These are phyloP conservation scores for Globisporangium nunn DNA, from an alignment of 352 stramenopile genomes.

Conservation along the genomic window DNA sequence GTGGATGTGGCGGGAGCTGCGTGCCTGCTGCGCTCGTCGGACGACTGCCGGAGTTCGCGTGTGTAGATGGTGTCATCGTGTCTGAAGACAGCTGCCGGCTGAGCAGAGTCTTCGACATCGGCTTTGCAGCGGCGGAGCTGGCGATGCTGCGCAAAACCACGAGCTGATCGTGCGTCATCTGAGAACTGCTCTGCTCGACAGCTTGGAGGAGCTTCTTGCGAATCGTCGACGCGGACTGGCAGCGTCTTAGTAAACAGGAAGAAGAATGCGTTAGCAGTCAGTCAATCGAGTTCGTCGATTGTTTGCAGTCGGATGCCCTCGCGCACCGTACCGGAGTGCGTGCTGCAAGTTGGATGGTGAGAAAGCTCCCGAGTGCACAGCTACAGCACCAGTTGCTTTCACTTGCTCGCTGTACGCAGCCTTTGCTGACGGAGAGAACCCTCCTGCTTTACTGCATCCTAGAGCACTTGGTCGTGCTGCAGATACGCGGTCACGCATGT, in stretches of 20 bases:
- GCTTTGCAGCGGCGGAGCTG: constrained; percentile 12
- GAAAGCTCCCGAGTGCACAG: constrained; percentile 3
- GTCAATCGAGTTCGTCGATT: neutral
- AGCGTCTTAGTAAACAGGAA: constrained; percentile 24
- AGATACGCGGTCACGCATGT: constrained; percentile 13
- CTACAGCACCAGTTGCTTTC: neutral
- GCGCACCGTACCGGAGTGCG: constrained; percentile 15
- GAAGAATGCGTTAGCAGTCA: neutral
- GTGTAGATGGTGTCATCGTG: neutral
- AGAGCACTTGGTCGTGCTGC: neutral
- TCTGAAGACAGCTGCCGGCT: constrained; percentile 5
- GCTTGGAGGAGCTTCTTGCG: constrained; percentile 58
- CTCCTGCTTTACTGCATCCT: neutral
- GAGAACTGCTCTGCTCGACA: constrained; percentile 38
- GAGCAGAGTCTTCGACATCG: constrained; percentile 16
- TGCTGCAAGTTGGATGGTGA: constrained; percentile 19
- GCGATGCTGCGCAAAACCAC: constrained; percentile 28
- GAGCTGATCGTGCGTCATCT: constrained; percentile 28
- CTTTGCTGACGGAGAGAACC: constrained; percentile 5
- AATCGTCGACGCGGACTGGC: constrained; percentile 56
- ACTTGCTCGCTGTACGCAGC: constrained; percentile 5
- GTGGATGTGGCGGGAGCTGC: neutral
- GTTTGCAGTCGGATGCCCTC: neutral
- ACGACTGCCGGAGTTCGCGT: neutral
- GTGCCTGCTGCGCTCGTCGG: constrained; percentile 7